Evolutionary conservation across 805 yeast species (phyloP), one percentile per base, ranked within the genome.

Genomic region (Yarrowia sp.): DNA sequence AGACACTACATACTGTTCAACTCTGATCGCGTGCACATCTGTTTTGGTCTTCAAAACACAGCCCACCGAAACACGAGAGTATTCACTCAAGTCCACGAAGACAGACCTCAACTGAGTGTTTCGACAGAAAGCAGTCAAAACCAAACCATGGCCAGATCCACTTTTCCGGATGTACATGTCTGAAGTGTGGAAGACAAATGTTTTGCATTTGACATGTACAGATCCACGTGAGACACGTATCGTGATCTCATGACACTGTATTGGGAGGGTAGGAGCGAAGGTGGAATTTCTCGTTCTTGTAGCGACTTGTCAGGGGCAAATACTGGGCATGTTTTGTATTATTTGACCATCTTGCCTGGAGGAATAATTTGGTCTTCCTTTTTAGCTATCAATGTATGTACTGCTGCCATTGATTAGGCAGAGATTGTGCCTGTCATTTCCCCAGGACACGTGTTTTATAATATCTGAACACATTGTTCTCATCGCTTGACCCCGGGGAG

Each of bases 131-230:
- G 11, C 8, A 46, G 35, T 16, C 50, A n/a, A 8, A 12, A 1
- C 35, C 50, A 22, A 22, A 46, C 35, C 16, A 11, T 26, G 14
- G 11, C 26, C 52, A 35, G 12, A 26, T 26, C 50, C 35, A 14
- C 40, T 49, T 9, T 32, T 49, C 40, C 40, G 53, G 52, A 5
- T 10, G 8, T 49, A 49, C 53, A 49, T 49, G 53, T 15, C 22
- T 32, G 53, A 16, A 1, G 53, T 32, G 53, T 49, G 32, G 53
- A 49, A 49, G 53, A 8, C 53, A 19, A 26, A 32, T 49, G 53
- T 49, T 49, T 49, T 49, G 53, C 53, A 49, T 49, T 19, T 12
- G 3, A 5, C 3, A 49, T 8, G 53, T 32, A 15, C 53, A 3
- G 19, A 32, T 32, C 19, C 53, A 49, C 40, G 53, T 49, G 53